phyloP scores from a whole-genome alignment of 331 rosid genomes.

The Arachis monticola region DNA sequence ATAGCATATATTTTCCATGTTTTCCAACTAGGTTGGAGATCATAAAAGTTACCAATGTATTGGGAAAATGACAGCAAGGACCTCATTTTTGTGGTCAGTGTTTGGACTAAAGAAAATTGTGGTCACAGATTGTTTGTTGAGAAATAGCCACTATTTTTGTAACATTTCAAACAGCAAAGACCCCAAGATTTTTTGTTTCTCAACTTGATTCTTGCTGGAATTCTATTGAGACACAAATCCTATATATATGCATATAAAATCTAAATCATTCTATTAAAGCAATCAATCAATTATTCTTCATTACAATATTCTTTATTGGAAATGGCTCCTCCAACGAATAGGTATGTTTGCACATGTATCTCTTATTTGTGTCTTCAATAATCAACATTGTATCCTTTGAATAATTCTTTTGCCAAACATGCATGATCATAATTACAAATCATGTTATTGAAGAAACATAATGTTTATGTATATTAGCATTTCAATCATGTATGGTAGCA shows the following conservation, averaged over 20 bases:
- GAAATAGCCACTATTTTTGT: slow-evolving; percentile 44
- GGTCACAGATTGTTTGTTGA: slow-evolving; percentile 43
- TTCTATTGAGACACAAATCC: neutral
- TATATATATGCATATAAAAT: slow-evolving; percentile 34
- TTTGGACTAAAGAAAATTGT: slow-evolving; percentile 31
- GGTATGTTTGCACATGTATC: slow-evolving; percentile 29
- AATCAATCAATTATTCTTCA: neutral
- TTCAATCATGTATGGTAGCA: neutral
- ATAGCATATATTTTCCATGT: neutral
- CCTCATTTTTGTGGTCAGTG: slow-evolving; percentile 7
- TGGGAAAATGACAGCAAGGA: slow-evolving; percentile 1
- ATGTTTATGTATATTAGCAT: neutral
- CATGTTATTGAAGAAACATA: neutral
- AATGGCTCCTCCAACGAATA: slow-evolving; percentile 13
- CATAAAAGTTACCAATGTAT: neutral
- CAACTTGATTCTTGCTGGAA: slow-evolving; percentile 2
- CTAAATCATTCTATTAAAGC: slow-evolving; percentile 17
- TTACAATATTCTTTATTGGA: neutral
- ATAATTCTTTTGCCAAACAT: slow-evolving; percentile 1
- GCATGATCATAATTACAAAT: neutral
- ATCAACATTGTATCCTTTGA: slow-evolving; percentile 19
- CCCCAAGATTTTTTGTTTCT: slow-evolving; percentile 9
- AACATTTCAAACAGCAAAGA: slow-evolving; percentile 24
- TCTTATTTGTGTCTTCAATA: slow-evolving; percentile 1
- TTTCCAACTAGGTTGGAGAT: neutral